phyloP scores from a whole-genome alignment of 768 basidiomycete species.

The Macrolepiota albuminosa region DNA sequence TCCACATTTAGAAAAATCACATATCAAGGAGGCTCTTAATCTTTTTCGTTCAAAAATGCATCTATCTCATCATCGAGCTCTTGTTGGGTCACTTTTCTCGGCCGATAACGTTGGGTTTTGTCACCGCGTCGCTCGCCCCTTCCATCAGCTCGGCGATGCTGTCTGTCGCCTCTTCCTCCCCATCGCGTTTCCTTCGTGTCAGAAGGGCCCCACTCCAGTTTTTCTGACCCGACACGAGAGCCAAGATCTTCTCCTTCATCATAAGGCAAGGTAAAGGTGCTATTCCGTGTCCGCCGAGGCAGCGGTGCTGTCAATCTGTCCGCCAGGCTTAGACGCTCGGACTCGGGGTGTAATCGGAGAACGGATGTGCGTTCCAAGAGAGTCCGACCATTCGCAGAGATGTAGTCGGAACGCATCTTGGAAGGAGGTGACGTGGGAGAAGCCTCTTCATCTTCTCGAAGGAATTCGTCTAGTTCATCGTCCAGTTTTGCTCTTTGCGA shows the following conservation, averaged over 20 bases:
- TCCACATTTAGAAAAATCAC: background rate
- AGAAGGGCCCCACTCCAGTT: constrained; percentile 13
- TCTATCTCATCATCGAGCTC: constrained; percentile 84
- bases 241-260: constrained; percentile 16
- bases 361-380: constrained; percentile 52
- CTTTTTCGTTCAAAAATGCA: constrained; percentile 59
- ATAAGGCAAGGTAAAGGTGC: constrained; percentile 17
- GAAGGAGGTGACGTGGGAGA: constrained; percentile 47
- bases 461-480: constrained; percentile 65
- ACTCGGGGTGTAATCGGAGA: constrained; percentile 33
- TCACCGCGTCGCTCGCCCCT: constrained; percentile 24
- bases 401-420: constrained; percentile 67
- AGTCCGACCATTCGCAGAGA: constrained; percentile 44
- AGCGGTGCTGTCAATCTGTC: constrained; percentile 43
- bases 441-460: constrained; percentile 39
- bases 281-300: constrained; percentile 35
- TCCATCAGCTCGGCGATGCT: constrained; percentile 18
- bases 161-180: constrained; percentile 14
- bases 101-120: constrained; percentile 32
- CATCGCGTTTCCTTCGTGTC: constrained; percentile 10
- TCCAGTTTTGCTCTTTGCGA: constrained; percentile 44
- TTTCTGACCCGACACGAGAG: constrained; percentile 17
- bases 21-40: constrained; percentile 7
- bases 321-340: constrained; percentile 27
- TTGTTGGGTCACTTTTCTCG: constrained; percentile 57